Evolutionary conservation across 768 basidiomycete genomes (phyloP).

Genomic region (Cystofilobasidium capitatum): DNA sequence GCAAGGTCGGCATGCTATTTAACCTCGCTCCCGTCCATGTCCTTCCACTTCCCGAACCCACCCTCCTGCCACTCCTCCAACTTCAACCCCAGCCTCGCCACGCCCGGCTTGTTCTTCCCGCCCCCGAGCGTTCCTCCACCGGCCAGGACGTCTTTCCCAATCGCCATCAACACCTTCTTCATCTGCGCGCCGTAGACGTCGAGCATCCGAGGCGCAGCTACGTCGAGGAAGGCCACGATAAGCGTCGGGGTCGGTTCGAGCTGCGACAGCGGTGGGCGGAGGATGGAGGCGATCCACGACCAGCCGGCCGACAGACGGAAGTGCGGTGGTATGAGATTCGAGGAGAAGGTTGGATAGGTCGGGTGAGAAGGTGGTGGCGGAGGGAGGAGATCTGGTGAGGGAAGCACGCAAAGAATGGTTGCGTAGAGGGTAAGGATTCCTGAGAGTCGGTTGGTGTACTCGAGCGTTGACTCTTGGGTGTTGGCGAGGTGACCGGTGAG

Average conservation of each 20-base stretch:
- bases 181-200: conserved; percentile 13
- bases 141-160: conserved; percentile 1
- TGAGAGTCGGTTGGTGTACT: conserved; percentile 58
- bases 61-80: conserved; percentile 6
- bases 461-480: conserved; percentile 47
- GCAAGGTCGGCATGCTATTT: too few relatives aligned
- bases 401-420: conserved; percentile 49
- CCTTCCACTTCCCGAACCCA: neutral
- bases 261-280: conserved; percentile 4
- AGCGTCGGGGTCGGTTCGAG: conserved; percentile 10
- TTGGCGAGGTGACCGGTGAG: conserved; percentile 38
- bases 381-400: conserved; percentile 22
- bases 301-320: conserved; percentile 16
- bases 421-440: conserved; percentile 85
- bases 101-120: neutral
- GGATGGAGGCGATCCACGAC: conserved; percentile 19
- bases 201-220: neutral
- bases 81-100: neutral
- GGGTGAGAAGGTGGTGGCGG: conserved; percentile 15
- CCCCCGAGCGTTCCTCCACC: neutral
- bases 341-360: conserved; percentile 9
- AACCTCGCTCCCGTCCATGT: neutral
- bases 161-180: conserved; percentile 5
- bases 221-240: conserved; percentile 12
- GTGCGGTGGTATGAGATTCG: neutral